Evolutionary conservation across 148 eudicot genomes (phyloP), one percentile per base, ranked within the genome.

Genomic region (Silene conica): DNA sequence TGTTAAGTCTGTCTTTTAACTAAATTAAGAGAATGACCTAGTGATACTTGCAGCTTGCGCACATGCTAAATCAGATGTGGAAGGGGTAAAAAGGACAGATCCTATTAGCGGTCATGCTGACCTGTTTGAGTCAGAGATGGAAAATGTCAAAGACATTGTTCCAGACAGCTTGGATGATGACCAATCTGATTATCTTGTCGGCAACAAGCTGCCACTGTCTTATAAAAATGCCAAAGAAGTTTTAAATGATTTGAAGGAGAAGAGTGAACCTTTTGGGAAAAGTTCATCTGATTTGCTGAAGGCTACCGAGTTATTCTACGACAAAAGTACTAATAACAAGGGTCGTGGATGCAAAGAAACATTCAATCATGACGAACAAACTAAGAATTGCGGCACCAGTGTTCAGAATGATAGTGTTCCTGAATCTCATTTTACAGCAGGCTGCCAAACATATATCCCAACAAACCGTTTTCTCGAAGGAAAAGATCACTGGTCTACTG

Each of bases 151-250:
- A 64, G 48, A 77, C 68, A 68, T 85, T 80, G 90, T 76, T 77
- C 89, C 90, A 67, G 91, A 88, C 79, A 86, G 87, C 68, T 75
- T 83, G 56, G 86, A 85, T 58, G 74, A 75, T 85, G 81, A 78
- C 76, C 87, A 67, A 62, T 79, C 66, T 77, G 79, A 77, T n/a
- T 22, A 41, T 69, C 45, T 50, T 72, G 45, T 56, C 12, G 57
- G 22, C 25, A 69, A 74, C 48, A 70, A 66, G 74, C 71, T 72
- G 38, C 74, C 67, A 50, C 48, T 63, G 54, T 45, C 77, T 80
- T 61, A 79, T 72, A 76, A 73, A 75, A 69, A 59, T 63, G 63
- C 74, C 67, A 78, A 77, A 74, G 68, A 67, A 67, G 86, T 72
- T 74, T 65, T 58, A 68, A 70, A 73, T 60, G 60, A 73, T 72